Evolutionary conservation across 139 green algal genomes (phyloP).

Genomic region (Edaphochlamys debaryana): DNA sequence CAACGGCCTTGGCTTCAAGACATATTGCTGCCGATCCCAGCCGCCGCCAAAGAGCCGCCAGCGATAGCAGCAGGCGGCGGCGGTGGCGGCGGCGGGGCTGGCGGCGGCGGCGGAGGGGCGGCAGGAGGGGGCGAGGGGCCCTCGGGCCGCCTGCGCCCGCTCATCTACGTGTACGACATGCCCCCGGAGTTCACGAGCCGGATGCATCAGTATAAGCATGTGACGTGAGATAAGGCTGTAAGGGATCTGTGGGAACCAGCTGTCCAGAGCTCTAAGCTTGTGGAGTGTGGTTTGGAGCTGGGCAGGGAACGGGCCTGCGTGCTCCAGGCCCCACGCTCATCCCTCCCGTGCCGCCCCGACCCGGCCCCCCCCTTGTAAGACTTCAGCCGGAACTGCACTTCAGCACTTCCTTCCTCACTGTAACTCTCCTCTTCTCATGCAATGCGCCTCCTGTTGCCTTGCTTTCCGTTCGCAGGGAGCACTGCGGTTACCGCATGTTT

Average conservation of each 20-base stretch:
- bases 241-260: too few relatives aligned
- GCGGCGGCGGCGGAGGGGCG: background rate
- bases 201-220: conserved; percentile 52
- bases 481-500: conserved; percentile 46
- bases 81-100: background rate
- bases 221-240: background rate
- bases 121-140: background rate
- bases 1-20: conserved; percentile 48
- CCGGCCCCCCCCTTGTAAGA: too few relatives aligned
- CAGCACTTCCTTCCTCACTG: too few relatives aligned
- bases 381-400: too few relatives aligned
- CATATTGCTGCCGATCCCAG: background rate
- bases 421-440: too few relatives aligned
- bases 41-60: conserved; percentile 8
- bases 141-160: conserved; percentile 40
- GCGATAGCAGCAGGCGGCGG: background rate
- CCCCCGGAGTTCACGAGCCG: conserved; percentile 53
- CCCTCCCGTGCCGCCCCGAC: too few relatives aligned
- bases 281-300: background rate
- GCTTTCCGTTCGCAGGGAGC: background rate
- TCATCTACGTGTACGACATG: conserved; percentile 74
- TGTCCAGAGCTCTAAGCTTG: background rate
- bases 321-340: too few relatives aligned
- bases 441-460: background rate
- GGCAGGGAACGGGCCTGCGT: background rate